phyloP scores from a whole-genome alignment of 1,284 basidiomycete genomes.

The Cutaneotrichosporon cavernicola region DNA sequence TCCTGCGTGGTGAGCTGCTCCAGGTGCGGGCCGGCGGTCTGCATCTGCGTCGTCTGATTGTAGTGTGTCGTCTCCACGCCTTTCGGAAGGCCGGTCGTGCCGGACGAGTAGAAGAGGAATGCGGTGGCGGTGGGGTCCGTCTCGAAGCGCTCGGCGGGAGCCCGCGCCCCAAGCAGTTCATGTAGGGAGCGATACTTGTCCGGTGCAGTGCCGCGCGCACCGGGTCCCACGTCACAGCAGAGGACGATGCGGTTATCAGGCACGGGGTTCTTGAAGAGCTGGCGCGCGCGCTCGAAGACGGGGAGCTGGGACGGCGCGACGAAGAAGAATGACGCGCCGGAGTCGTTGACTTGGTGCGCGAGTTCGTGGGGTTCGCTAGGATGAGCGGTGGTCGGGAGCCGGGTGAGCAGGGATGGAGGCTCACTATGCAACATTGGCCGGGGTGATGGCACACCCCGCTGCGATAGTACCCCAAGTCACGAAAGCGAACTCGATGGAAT shows the following conservation, averaged over 20 bases:
- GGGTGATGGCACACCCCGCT: conserved; percentile 37
- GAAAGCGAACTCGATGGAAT: conserved; percentile 65
- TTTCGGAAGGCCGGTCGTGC: conserved; percentile 57
- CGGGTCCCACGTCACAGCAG: conserved; percentile 14
- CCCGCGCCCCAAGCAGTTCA: conserved; percentile 7
- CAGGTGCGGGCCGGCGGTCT: neutral
- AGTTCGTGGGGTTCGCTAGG: conserved; percentile 29
- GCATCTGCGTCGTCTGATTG: conserved; percentile 57
- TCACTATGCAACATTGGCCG: conserved; percentile 43
- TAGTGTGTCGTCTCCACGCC: conserved; percentile 62
- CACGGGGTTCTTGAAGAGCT: conserved; percentile 19
- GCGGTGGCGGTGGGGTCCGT: conserved; percentile 2
- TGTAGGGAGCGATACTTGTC: conserved; percentile 13
- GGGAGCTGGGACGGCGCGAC: conserved; percentile 58
- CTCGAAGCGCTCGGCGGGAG: conserved; percentile 5
- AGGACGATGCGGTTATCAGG: conserved; percentile 36
- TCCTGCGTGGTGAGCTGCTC: conserved; percentile 8
- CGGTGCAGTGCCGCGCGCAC: conserved; percentile 4
- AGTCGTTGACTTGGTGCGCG: conserved; percentile 55
- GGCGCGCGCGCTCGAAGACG: conserved; percentile 30
- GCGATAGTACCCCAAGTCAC: conserved; percentile 59
- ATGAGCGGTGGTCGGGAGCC: neutral
- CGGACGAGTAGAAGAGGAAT: conserved; percentile 64
- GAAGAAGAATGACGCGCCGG: conserved; percentile 60
- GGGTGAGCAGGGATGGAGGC: neutral